Evolutionary conservation across 495 filamentous ascomycete species (phyloP).

Genomic region (Penicillium tannophilum): DNA sequence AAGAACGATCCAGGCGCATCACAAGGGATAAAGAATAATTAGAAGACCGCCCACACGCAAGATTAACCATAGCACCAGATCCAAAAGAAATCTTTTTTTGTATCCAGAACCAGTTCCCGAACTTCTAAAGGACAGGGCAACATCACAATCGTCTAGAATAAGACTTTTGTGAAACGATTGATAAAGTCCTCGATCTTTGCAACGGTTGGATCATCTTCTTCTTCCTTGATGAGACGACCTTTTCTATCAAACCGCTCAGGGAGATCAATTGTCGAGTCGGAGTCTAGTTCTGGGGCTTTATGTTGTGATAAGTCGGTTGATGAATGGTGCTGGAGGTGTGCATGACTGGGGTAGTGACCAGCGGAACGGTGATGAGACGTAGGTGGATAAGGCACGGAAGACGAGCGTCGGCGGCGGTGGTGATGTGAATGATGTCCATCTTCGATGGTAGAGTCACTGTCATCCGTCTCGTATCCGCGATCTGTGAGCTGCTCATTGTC

Average conservation of each 20-base stretch:
- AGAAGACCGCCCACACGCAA: background rate
- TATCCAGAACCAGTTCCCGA: background rate
- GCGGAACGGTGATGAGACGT: constrained; percentile 8
- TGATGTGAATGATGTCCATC: constrained; percentile 23
- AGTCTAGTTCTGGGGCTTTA: constrained; percentile 28
- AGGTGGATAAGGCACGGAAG: constrained; percentile 26
- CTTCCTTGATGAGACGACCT: constrained; percentile 48
- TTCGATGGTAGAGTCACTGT: constrained; percentile 43
- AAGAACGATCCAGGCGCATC: background rate
- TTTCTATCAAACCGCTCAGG: constrained; percentile 68
- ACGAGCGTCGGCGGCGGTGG: constrained; percentile 32
- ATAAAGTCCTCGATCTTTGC: constrained; percentile 1
- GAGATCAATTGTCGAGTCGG: constrained; percentile 55
- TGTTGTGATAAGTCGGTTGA: constrained; percentile 15
- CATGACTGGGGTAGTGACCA: constrained; percentile 6
- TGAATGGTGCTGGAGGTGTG: constrained; percentile 9
- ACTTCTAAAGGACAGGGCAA: background rate
- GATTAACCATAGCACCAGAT: background rate
- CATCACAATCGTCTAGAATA: background rate
- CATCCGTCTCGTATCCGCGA: constrained; percentile 47
- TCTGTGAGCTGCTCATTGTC: constrained; percentile 16
- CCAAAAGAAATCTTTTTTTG: background rate
- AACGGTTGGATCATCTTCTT: background rate
- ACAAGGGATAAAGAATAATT: background rate
- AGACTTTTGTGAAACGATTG: background rate